phyloP scores from a whole-genome alignment of 2,329 filamentous ascomycete genomes.

The Orbilia javanica region DNA sequence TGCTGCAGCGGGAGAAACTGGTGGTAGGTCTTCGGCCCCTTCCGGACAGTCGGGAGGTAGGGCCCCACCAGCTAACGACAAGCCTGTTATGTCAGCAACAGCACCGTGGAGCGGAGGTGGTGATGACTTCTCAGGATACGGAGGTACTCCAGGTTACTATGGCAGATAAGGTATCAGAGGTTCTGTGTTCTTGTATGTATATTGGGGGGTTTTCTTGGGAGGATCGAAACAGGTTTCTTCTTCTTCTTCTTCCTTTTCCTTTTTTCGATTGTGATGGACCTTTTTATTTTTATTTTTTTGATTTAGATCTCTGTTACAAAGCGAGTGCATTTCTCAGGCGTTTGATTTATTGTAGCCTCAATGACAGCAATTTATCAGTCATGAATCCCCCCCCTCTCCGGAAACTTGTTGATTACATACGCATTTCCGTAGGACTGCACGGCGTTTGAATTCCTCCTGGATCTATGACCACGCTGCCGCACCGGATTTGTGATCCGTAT shows the following conservation, averaged over 20 bases:
- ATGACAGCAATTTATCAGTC: slow-evolving; percentile 15
- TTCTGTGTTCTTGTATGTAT: slow-evolving; percentile 5
- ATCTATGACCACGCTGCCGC: background rate
- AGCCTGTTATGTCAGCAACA: slow-evolving; percentile 50
- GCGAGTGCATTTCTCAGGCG: slow-evolving; percentile 44
- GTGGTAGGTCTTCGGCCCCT: slow-evolving; percentile 13
- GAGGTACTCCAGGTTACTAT: slow-evolving; percentile 40
- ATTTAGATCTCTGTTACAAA: slow-evolving; percentile 45
- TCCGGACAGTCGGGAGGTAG: background rate
- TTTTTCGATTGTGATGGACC: background rate
- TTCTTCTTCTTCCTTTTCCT: background rate
- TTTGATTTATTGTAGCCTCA: slow-evolving; percentile 21
- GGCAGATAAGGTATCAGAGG: slow-evolving; percentile 18
- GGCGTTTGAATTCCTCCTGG: too few relatives aligned
- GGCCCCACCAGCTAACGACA: slow-evolving; percentile 19
- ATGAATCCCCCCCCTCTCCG: background rate
- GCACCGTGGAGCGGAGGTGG: slow-evolving; percentile 41
- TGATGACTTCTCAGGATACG: slow-evolving; percentile 38
- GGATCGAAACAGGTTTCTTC: background rate
- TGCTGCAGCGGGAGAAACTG: slow-evolving; percentile 37
- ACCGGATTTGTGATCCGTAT: background rate
- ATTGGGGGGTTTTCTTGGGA: background rate
- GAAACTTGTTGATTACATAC: too few relatives aligned
- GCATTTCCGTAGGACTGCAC: too few relatives aligned
- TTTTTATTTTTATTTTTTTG: too few relatives aligned